Conservation (phyloP, 352 stramenopile genomes). For the Pythium aquatile region DNA sequence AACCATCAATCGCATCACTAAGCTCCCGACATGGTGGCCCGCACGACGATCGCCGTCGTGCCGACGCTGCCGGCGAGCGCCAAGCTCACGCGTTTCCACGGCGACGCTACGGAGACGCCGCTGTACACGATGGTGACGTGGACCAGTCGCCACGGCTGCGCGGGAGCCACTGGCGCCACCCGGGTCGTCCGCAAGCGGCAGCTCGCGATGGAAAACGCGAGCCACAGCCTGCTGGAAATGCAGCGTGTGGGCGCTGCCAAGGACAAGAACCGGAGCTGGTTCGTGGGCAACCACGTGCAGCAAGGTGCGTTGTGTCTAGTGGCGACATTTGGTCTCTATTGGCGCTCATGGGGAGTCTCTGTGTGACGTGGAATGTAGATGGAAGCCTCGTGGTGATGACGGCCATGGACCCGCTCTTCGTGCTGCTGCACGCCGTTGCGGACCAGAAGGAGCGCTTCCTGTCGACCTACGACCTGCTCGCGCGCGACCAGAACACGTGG, state of each 20-base stretch:
- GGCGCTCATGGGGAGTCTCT: neutral
- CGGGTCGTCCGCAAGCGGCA: conserved; percentile 41
- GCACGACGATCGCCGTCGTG: conserved; percentile 50
- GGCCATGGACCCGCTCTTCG: conserved; percentile 67
- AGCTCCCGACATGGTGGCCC: conserved; percentile 31
- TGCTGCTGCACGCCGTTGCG: conserved; percentile 58
- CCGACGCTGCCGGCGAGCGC: conserved; percentile 36
- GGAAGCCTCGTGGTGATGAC: conserved; percentile 63
- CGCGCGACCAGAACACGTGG: conserved; percentile 52
- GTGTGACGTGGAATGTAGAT: conserved; percentile 27
- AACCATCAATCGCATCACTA: neutral
- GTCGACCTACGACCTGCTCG: conserved; percentile 59
- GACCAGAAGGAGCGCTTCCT: conserved; percentile 45
- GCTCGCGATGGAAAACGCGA: conserved; percentile 44
- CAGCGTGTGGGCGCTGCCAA: conserved; percentile 48
- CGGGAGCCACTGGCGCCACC: neutral
- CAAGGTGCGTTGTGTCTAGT: conserved; percentile 32
- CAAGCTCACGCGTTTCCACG: conserved; percentile 64
- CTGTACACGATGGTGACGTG: conserved; percentile 54
- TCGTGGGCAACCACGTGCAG: conserved; percentile 67
- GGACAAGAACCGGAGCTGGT: conserved; percentile 65
- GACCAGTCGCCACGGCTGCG: conserved; percentile 26
- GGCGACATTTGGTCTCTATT: no score
- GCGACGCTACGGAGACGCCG: conserved; percentile 49
- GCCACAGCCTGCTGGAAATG: conserved; percentile 50